phyloP scores from a whole-genome alignment of 148 eudicot genomes.

The Vaccinium vitisidaea region DNA sequence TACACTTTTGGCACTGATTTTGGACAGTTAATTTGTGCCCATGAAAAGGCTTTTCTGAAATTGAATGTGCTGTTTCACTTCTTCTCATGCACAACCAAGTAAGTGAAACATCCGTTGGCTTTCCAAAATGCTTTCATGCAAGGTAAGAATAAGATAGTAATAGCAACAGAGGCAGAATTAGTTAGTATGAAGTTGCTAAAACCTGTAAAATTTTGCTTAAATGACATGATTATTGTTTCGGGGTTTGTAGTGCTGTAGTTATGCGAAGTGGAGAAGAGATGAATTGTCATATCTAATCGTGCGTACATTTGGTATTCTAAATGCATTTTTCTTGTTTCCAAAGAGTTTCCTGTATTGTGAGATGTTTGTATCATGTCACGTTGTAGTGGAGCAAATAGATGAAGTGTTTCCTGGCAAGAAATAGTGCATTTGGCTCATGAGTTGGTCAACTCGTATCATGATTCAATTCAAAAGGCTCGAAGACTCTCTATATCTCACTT shows the following conservation, averaged over 20 bases:
- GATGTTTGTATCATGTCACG: neutral
- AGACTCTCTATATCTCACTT: neutral
- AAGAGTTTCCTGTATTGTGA: neutral
- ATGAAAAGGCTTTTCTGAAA: neutral
- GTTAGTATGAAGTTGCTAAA: neutral
- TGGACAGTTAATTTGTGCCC: neutral
- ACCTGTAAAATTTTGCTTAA: neutral
- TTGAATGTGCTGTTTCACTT: slow-evolving; percentile 3
- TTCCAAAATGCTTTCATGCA: neutral
- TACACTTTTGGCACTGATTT: neutral
- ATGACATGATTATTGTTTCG: neutral
- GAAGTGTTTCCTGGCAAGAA: neutral
- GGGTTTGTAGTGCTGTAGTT: neutral
- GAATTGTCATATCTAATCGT: neutral
- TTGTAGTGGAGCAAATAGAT: neutral
- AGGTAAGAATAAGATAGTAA: neutral
- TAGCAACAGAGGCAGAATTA: neutral
- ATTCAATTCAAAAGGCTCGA: neutral
- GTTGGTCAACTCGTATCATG: neutral
- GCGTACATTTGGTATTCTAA: neutral
- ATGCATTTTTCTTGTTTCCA: neutral
- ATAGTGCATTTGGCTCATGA: neutral
- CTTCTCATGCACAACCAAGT: neutral
- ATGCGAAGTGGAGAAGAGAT: neutral
- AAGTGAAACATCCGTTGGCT: neutral